These are phyloP conservation scores for Kwoniella sp. DNA, from an alignment of 768 basidiomycete species.

Conservation along the genomic window DNA sequence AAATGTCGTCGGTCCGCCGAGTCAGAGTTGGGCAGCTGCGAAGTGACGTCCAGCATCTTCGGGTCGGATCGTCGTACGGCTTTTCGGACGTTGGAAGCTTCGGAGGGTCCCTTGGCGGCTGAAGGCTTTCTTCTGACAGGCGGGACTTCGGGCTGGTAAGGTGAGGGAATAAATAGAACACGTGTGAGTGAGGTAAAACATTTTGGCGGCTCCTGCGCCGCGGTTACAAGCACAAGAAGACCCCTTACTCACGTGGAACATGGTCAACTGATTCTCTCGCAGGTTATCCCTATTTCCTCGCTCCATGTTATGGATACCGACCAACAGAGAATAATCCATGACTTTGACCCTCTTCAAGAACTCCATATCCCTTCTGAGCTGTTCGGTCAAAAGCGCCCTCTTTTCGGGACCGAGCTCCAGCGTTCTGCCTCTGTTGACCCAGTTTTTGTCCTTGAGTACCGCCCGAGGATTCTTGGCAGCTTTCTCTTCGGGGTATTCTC, in stretches of 20 bases:
- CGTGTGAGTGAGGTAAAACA: too few relatives aligned
- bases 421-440: constrained; percentile 76
- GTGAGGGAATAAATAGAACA: neutral
- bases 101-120: constrained; percentile 66
- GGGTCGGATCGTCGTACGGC: constrained; percentile 83
- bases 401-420: constrained; percentile 97
- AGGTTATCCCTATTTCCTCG: constrained; percentile 91
- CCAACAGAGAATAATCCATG: constrained; percentile 94
- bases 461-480: constrained; percentile 76
- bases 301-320: constrained; percentile 89
- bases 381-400: constrained; percentile 83
- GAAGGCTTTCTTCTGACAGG: constrained; percentile 66
- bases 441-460: constrained; percentile 93
- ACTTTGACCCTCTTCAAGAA: constrained; percentile 79
- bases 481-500: constrained; percentile 83
- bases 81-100: constrained; percentile 80
- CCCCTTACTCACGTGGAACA: constrained; percentile 74
- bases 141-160: constrained; percentile 69
- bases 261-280: constrained; percentile 83
- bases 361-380: constrained; percentile 82
- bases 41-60: constrained; percentile 65
- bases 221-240: neutral
- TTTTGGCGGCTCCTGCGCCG: too few relatives aligned
- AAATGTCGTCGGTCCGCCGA: constrained; percentile 71
- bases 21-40: constrained; percentile 63